Evolutionary conservation across 2,329 filamentous ascomycete species (phyloP).

Genomic region (Zymoseptoria pseudotritici): DNA sequence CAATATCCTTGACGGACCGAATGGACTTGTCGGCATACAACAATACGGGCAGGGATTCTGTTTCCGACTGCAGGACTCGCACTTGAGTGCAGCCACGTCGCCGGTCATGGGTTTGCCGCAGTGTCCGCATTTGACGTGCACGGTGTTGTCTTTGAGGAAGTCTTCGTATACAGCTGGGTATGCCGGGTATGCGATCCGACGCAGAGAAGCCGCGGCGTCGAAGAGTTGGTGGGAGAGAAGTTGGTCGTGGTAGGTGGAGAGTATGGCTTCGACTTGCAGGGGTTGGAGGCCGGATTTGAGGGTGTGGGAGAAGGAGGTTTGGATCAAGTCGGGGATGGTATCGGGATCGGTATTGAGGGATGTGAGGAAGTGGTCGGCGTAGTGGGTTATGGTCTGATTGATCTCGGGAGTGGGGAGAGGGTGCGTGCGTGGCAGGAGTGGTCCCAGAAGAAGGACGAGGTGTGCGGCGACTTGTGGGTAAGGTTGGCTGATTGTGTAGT

Average conservation of each 20-base stretch:
- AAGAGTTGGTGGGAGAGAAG: constrained; percentile 41
- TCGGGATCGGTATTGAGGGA: constrained; percentile 21
- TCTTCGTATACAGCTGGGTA: constrained; percentile 53
- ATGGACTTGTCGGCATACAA: constrained; percentile 38
- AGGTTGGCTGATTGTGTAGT: constrained; percentile 34
- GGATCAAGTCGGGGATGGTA: constrained; percentile 33
- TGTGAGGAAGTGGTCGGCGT: constrained; percentile 36
- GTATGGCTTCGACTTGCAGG: constrained; percentile 48
- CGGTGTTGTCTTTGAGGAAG: constrained; percentile 46
- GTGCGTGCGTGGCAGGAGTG: constrained; percentile 39
- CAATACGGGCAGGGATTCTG: constrained; percentile 39
- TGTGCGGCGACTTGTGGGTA: constrained; percentile 43
- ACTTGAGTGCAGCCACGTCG: constrained; percentile 44
- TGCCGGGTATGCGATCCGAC: constrained; percentile 46
- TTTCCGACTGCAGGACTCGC: constrained; percentile 43
- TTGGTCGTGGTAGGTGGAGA: constrained; percentile 51
- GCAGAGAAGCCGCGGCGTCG: constrained; percentile 49
- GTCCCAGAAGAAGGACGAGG: constrained; percentile 40
- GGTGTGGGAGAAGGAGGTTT: constrained; percentile 34
- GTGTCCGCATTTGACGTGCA: constrained; percentile 49
- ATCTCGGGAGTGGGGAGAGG: constrained; percentile 25
- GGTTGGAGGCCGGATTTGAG: constrained; percentile 40
- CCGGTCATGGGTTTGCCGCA: constrained; percentile 46
- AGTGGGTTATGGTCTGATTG: constrained; percentile 31
- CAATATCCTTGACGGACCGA: constrained; percentile 6